These are phyloP conservation scores for Scenedesmus sp. DNA, from an alignment of 163 green algal species.

Conservation along the genomic window DNA sequence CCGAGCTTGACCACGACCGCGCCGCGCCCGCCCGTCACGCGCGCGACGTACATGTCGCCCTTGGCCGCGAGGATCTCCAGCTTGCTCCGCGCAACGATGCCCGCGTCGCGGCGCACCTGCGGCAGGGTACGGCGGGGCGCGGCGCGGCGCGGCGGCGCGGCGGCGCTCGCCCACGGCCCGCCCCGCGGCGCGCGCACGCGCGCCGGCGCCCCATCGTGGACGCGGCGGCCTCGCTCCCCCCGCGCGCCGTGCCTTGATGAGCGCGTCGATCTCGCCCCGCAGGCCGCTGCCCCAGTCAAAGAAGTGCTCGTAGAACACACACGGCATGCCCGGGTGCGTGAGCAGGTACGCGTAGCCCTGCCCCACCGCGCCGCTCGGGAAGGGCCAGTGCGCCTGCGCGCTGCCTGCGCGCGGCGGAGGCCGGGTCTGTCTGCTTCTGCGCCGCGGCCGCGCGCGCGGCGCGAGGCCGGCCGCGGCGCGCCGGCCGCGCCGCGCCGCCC, in stretches of 20 bases:
- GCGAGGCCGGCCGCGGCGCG: neutral
- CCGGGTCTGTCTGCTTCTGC: too few relatives aligned
- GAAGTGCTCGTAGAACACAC: slow-evolving; percentile 57
- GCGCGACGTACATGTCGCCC: slow-evolving; percentile 56
- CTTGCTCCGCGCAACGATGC: slow-evolving; percentile 46
- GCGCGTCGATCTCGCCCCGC: slow-evolving; percentile 13
- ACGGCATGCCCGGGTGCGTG: slow-evolving; percentile 56
- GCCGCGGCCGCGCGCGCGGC: neutral
- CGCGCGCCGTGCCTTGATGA: slow-evolving; percentile 28
- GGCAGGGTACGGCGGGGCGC: neutral
- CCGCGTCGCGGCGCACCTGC: slow-evolving; percentile 34
- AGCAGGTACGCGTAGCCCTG: slow-evolving; percentile 63
- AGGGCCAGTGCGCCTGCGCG: slow-evolving; percentile 54
- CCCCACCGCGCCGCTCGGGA: slow-evolving; percentile 23
- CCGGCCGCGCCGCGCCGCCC: neutral
- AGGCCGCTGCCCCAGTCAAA: slow-evolving; percentile 50
- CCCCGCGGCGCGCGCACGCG: neutral
- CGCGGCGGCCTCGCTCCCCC: neutral
- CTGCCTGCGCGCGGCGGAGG: slow-evolving; percentile 31
- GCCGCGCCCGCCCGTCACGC: slow-evolving; percentile 5
- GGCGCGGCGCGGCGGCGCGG: too few relatives aligned
- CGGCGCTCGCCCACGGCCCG: neutral
- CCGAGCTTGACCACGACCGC: slow-evolving; percentile 30
- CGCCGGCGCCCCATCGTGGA: neutral
- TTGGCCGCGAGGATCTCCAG: slow-evolving; percentile 55